Base-by-base conservation (phyloP, 768 basidiomycete species). In the Amanita phalloides region DNA sequence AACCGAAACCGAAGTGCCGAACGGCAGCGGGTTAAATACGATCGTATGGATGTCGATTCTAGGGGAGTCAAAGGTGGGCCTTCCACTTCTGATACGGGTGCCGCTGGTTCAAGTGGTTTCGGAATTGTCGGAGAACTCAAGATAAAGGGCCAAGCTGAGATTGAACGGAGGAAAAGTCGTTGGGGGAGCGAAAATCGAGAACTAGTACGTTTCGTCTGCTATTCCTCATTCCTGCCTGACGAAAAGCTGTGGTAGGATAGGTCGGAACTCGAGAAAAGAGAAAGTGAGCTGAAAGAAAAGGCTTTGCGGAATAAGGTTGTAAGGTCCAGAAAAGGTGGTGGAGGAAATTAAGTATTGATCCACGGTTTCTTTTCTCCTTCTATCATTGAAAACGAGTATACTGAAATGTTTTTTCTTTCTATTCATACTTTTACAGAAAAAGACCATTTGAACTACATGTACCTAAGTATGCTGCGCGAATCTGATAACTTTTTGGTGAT, bases 281-380 rank as follows among this genome's bases (percentile, higher is more conserved):
- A 91, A 61, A 89, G 77, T 56, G 89, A 91, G 60, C 62, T 90
- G 54, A 90, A 89, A 62, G 89, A 91, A 58, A 79, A 70, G 62
- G 86, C 88, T 11, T 64, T 91, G 62, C 76, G 89, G 60, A 90
- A 90, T 61, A 91, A 91, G 62, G 89, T 91, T 49, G 67, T 77
- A 61, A 73, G 83, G 61, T 85, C 83, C 28, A 71, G 86, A 57
- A 87, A 84, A 62, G 68, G 58, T 54, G 55, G 58, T 53, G 55
- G 54, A 25, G 48, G 37, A n/a, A 49, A 49, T 41, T 49, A 30
- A 41, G 38, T 39, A 39, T 36, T 14, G 20, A 14, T 41, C 30
- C 49, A 32, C 13, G 36, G 43, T 44, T 44, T 42, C 32, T 44
- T 35, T 51, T 51, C 38, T n/a, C 35, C 20, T 35, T 43, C 42